Evolutionary conservation across 2,329 filamentous ascomycete species (phyloP).

Genomic region (Fonsecaea pedrosoi): DNA sequence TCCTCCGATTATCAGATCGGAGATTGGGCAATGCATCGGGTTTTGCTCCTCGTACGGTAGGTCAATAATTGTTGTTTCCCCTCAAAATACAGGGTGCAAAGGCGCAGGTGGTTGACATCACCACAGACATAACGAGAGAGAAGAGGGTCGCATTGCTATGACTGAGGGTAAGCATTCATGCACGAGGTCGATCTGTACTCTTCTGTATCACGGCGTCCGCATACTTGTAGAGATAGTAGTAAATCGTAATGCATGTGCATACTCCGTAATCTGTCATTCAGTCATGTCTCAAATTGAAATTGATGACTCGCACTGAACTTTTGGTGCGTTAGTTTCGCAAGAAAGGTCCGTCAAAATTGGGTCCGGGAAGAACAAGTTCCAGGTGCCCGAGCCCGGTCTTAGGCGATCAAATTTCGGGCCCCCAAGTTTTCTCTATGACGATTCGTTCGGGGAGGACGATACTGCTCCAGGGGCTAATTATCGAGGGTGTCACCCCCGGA

Average conservation of each 20-base stretch:
- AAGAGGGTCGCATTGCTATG: neutral
- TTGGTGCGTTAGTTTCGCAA: neutral
- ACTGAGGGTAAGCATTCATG: neutral
- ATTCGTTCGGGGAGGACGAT: constrained; percentile 6
- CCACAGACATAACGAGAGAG: neutral
- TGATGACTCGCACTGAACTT: neutral
- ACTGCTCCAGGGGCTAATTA: neutral
- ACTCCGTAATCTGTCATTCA: neutral
- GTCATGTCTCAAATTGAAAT: neutral
- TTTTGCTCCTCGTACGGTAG: neutral
- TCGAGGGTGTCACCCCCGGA: neutral
- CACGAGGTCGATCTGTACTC: neutral
- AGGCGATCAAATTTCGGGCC: neutral
- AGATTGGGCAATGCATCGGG: neutral
- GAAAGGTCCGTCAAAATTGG: neutral
- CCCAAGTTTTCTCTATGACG: neutral
- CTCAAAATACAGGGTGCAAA: neutral
- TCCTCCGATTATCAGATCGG: neutral
- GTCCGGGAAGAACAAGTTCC: constrained; percentile 1
- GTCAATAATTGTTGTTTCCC: neutral
- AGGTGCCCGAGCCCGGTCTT: neutral
- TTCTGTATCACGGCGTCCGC: neutral
- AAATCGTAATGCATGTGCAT: neutral
- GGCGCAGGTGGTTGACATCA: neutral
- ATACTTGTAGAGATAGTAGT: neutral